A percentile compares a stretch with the other conserved stretches of the same genome.
phyloP scores from a whole-genome alignment of 73 alveolate species.

The Paraurostyla sp. region DNA sequence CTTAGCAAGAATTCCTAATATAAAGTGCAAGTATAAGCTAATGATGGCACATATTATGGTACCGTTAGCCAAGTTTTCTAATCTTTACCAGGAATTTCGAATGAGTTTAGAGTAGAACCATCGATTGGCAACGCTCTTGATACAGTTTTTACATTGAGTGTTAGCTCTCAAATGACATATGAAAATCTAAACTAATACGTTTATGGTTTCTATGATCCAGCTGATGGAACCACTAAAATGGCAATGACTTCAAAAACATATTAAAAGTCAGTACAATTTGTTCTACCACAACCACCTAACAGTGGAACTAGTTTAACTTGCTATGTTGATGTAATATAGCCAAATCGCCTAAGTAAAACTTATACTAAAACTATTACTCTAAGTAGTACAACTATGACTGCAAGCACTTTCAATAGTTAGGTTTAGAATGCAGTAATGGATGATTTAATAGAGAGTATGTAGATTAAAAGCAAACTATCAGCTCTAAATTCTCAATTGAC shows the following conservation, averaged over 20 bases:
- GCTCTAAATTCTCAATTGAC: constrained; percentile 12
- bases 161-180: background rate
- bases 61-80: background rate
- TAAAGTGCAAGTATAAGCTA: background rate
- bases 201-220: background rate
- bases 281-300: constrained; percentile 21
- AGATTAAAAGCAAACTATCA: background rate
- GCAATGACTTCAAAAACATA: background rate
- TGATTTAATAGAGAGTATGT: constrained; percentile 19
- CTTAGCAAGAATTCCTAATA: background rate
- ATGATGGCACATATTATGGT: background rate
- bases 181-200: background rate
- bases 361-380: background rate
- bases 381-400: background rate
- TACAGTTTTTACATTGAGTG: background rate
- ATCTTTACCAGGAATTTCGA: background rate
- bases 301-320: constrained; percentile 24
- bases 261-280: background rate
- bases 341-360: background rate
- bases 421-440: constrained; percentile 23
- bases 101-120: constrained; percentile 18
- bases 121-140: background rate
- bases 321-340: constrained; percentile 27
- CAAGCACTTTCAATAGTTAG: background rate
- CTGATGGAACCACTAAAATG: background rate